Base-by-base conservation (phyloP, 1,284 basidiomycete genomes). In the Erythrobasidium hasegawianum region DNA sequence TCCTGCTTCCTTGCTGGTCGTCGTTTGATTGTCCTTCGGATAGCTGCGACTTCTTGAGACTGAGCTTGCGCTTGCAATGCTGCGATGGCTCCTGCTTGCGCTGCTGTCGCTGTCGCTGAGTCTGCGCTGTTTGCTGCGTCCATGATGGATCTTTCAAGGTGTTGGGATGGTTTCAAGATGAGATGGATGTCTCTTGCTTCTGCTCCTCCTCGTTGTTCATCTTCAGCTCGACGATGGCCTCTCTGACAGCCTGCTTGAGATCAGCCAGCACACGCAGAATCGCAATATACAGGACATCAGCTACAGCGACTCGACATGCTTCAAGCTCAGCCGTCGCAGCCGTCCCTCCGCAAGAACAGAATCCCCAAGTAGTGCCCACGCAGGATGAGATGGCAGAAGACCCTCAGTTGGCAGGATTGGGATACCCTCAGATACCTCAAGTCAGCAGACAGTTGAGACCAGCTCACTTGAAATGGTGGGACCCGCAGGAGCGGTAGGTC, bases 1-100 rank as follows among this genome's bases (percentile, higher is more conserved):
- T 90, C 93, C 57, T 76, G 75, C 64, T 75, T 75, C 26, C 75
- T 54, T 1, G 75, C 75, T 49, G 74, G 75, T 50, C 69, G 68
- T 24, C 75, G 68, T 67, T 74, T 76, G 61, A 76, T 65, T 8
- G 49, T 49, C 27, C 55, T 40, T 26, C 56, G 55, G 38, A 65
- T 53, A 24, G 26, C 50, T 26, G 16, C 26, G 7, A 24, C 50
- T 26, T 53, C 26, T 27, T 22, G 20, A n/a, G 33, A 33, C 33
- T 33, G 33, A 33, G 33, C 33, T 33, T n/a, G n/a, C n/a, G n/a
- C n/a, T n/a, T 33, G 33, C 11, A 33, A n/a, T 4, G 45, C 45
- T 47, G 45, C 22, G n/a, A 47, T 47, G n/a, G 45, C 45, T 47
- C 45, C 45, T 47, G 45, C 45, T 47, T n/a, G n/a, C 16, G 45